These are phyloP conservation scores for Articulospora tetracladia DNA, from an alignment of 495 filamentous ascomycete species.

Conservation along the genomic window DNA sequence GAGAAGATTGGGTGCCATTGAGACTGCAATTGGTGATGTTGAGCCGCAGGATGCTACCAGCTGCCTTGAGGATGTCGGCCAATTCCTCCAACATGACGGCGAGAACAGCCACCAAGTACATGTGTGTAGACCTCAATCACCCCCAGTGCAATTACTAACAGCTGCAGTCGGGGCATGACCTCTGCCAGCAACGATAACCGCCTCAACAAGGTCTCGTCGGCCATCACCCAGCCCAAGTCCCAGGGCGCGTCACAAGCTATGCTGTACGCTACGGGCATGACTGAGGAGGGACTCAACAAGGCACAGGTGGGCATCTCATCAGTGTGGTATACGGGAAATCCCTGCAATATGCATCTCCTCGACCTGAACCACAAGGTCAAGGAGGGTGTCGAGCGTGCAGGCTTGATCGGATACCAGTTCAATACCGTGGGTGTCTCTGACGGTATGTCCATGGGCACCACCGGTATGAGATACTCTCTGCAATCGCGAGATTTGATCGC, in stretches of 20 bases:
- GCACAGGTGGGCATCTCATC: constrained; percentile 97
- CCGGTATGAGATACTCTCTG: constrained; percentile 90
- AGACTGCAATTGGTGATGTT: background rate
- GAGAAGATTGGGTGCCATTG: background rate
- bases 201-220: constrained; percentile 78
- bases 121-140: constrained; percentile 16
- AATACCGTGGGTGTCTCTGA: constrained; percentile 96
- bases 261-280: constrained; percentile 92
- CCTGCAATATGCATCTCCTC: constrained; percentile 98
- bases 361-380: constrained; percentile 79
- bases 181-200: constrained; percentile 35
- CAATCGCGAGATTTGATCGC: constrained; percentile 95
- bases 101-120: constrained; percentile 19
- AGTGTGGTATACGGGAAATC: constrained; percentile 85
- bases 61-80: constrained; percentile 15
- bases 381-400: constrained; percentile 78
- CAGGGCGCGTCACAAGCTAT: constrained; percentile 98
- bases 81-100: constrained; percentile 13
- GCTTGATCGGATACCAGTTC: constrained; percentile 85
- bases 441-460: constrained; percentile 77
- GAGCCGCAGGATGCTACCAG: background rate
- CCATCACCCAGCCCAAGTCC: constrained; percentile 91
- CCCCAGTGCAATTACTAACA: background rate
- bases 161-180: constrained; percentile 38
- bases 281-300: constrained; percentile 81